Conservation (phyloP, 2,329 filamentous ascomycete genomes). For the Neurospora sp. region DNA sequence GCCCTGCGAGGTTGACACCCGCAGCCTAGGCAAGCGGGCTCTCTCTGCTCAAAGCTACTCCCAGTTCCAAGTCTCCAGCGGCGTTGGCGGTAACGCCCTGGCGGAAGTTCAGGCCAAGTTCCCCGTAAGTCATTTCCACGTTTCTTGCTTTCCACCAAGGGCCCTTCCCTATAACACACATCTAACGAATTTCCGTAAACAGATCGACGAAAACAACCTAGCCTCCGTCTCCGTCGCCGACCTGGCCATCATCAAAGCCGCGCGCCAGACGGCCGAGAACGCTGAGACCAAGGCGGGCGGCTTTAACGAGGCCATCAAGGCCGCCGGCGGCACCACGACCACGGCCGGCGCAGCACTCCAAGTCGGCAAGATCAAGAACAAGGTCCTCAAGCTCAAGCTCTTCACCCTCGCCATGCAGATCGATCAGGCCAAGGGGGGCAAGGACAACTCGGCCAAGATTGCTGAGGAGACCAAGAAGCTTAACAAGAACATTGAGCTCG, state of each 20-base stretch:
- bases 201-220: slow-evolving; percentile 36
- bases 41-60: slow-evolving; percentile 23
- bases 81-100: slow-evolving; percentile 42
- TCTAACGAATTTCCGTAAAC: not conserved
- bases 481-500: slow-evolving; percentile 38
- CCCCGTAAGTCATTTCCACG: slow-evolving; percentile 28
- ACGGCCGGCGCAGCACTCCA: slow-evolving; percentile 34
- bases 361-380: slow-evolving; percentile 51
- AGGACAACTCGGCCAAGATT: slow-evolving; percentile 33
- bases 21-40: slow-evolving; percentile 20
- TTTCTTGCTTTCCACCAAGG: not conserved
- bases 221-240: slow-evolving; percentile 37
- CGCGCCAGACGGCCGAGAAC: slow-evolving; percentile 38
- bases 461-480: slow-evolving; percentile 40
- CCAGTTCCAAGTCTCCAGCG: slow-evolving; percentile 40
- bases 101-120: slow-evolving; percentile 45
- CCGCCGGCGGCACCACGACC: slow-evolving; percentile 28
- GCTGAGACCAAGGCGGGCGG: slow-evolving; percentile 40
- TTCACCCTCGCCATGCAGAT: slow-evolving; percentile 42
- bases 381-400: slow-evolving; percentile 47
- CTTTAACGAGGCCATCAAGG: slow-evolving; percentile 44
- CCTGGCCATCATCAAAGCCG: slow-evolving; percentile 39
- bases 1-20: slow-evolving; percentile 15
- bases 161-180: not conserved
- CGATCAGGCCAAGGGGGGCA: slow-evolving; percentile 37